Percentiles rank a stretch among this genome's conserved stretches.
Conservation (phyloP, 1,284 basidiomycete genomes). For the Trametes sp. region DNA sequence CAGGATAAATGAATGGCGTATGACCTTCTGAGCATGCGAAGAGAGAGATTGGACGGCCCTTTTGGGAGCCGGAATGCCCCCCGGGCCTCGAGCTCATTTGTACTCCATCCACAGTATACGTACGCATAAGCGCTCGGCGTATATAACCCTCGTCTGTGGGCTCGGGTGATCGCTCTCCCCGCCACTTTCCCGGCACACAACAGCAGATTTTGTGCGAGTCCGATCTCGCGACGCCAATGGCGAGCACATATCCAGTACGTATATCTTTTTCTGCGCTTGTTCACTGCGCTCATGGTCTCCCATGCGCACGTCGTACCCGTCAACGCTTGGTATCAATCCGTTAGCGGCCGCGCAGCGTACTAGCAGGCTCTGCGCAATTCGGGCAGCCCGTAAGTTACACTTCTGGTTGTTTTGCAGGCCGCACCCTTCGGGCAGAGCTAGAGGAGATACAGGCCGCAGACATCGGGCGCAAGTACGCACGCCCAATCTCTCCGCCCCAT, state of each 20-base stretch:
- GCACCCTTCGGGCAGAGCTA: conserved; percentile 21
- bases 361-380: background rate
- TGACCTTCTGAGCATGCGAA: too few species aligned
- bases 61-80: too few species aligned
- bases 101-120: too few species aligned
- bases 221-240: background rate
- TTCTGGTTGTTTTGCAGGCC: conserved; percentile 14
- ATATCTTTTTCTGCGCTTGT: background rate
- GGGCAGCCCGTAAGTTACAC: background rate
- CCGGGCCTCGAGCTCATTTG: too few species aligned
- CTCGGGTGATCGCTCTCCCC: background rate
- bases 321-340: too few species aligned
- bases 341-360: conserved; percentile 1
- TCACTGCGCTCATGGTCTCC: background rate
- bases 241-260: background rate
- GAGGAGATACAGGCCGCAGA: conserved; percentile 31
- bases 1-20: too few species aligned
- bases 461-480: conserved; percentile 29
- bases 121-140: background rate
- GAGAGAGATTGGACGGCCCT: too few species aligned
- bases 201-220: too few species aligned
- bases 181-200: background rate
- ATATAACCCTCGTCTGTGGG: background rate
- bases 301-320: too few species aligned
- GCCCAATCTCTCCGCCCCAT: background rate